Conservation (phyloP, 345 rosid species). For the Moricandia arvensis region DNA sequence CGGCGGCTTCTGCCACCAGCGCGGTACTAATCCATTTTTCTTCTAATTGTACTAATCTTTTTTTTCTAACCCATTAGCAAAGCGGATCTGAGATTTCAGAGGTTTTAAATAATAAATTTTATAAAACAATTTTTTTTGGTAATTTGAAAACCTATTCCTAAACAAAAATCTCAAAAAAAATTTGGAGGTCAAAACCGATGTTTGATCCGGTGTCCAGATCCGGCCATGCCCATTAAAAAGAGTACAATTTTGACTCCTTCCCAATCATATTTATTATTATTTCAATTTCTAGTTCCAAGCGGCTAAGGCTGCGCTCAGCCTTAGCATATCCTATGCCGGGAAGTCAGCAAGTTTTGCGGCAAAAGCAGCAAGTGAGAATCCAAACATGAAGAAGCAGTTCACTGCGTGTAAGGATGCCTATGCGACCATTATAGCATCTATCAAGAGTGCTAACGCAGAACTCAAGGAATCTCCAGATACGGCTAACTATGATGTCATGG, state of each 20-base stretch:
- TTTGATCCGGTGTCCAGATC: too few species aligned
- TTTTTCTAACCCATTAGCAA: too few species aligned
- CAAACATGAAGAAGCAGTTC: conserved; percentile 3
- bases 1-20: background rate
- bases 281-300: conserved; percentile 3
- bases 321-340: conserved; percentile 1
- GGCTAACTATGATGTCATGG: conserved; percentile 22
- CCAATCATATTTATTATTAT: background rate
- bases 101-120: too few species aligned
- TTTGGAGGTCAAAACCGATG: too few species aligned
- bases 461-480: conserved; percentile 21
- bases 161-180: too few species aligned
- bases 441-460: background rate
- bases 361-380: conserved; percentile 1
- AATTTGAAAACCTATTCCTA: too few species aligned
- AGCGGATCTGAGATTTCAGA: too few species aligned
- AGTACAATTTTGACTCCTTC: background rate
- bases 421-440: background rate
- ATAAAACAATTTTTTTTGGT: too few species aligned
- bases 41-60: too few species aligned
- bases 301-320: background rate
- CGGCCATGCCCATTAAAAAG: too few species aligned
- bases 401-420: background rate
- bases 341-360: background rate
- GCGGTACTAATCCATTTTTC: conserved; percentile 8